These are phyloP conservation scores for Curvularia spicifera DNA, from an alignment of 2,329 filamentous ascomycete genomes.

Conservation along the genomic window DNA sequence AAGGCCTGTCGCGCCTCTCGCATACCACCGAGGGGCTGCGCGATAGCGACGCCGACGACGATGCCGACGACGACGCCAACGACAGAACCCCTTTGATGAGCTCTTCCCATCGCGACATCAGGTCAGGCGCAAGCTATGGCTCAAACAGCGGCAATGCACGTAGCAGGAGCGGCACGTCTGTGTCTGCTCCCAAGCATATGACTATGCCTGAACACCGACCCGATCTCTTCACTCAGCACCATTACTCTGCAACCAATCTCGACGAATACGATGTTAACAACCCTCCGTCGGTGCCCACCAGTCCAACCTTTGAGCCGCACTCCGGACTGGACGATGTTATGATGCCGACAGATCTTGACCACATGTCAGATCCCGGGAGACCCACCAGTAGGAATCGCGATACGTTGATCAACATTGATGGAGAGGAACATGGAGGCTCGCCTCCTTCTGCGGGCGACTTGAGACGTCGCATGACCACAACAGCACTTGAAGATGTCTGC, in stretches of 20 bases:
- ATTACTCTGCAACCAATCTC: constrained; percentile 41
- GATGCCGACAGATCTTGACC: constrained; percentile 68
- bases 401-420: constrained; percentile 59
- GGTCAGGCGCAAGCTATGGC: constrained; percentile 46
- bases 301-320: constrained; percentile 61
- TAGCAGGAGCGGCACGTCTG: constrained; percentile 41
- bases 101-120: constrained; percentile 45
- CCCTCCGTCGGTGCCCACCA: constrained; percentile 66
- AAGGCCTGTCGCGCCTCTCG: constrained; percentile 38
- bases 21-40: constrained; percentile 31
- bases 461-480: constrained; percentile 53
- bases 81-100: constrained; percentile 64
- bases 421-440: constrained; percentile 59
- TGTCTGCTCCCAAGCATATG: constrained; percentile 37
- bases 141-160: constrained; percentile 39
- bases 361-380: constrained; percentile 29
- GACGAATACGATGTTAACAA: constrained; percentile 68
- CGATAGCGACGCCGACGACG: constrained; percentile 59
- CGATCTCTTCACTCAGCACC: constrained; percentile 32
- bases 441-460: constrained; percentile 36
- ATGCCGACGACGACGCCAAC: constrained; percentile 47
- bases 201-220: constrained; percentile 24
- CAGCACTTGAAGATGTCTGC: constrained; percentile 87
- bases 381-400: constrained; percentile 48
- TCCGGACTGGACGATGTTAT: constrained; percentile 67